Evolutionary conservation across 2,329 filamentous ascomycete genomes (phyloP), one percentile per base, ranked within the genome.

Genomic region (Pestalotiopsis sp.): DNA sequence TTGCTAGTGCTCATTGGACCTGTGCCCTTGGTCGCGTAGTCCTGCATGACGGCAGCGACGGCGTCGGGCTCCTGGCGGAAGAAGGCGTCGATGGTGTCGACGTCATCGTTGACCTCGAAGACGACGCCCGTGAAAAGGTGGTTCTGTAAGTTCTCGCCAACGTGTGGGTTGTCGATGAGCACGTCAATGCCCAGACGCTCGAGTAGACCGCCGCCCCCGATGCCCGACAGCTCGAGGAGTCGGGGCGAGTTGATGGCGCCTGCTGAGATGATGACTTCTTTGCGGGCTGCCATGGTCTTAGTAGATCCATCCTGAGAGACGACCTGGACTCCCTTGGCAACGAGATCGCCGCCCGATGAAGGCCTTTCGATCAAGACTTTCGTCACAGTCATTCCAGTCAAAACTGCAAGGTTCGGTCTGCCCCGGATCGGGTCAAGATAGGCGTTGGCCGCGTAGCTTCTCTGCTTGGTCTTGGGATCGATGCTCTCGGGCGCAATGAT

Each of bases 151-250:
- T 80, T 80, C 71, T 82, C 80, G 2, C 82, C 82, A 5, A 84
- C 81, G 45, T 78, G 74, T 1, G 79, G 77, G n/a, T 76, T 76
- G 52, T 82, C 75, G 4, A 80, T 73, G 3, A 82, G 67, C 2
- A 79, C 70, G 2, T 76, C 70, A 23, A 81, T 76, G 4, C 73
- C 76, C 6, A 77, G 74, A 65, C 75, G 72, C 17, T 76, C 71
- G 1, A 85, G 74, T 6, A 82, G 75, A 2, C 68, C 69, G 31
- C 71, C 73, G 4, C 77, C 71, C 31, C 83, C 83, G 56, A 84
- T 76, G 1, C 82, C 81, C 1, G 81, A 84, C 5, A 83, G 75
- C 71, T 85, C 80, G 4, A 86, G 78, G 31, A 86, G 73, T 17
- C 80, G 77, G 4, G 84, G 82, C 0, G 80, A 79, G 68, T 83